Base-by-base conservation (phyloP, 352 stramenopile species). In the Globisporangium viniferum region DNA sequence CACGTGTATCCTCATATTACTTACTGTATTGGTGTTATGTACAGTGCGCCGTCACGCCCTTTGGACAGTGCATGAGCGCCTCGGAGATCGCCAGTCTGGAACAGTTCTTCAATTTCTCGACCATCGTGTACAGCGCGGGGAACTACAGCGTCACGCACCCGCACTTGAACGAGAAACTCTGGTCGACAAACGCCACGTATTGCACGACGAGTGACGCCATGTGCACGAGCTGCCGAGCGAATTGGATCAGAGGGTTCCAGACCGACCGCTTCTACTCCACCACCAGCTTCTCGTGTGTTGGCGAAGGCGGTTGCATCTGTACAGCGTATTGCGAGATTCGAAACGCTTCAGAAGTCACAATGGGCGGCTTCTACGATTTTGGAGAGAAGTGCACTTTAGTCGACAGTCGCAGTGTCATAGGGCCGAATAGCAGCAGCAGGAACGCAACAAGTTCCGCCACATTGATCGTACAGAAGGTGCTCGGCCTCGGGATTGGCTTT, bases 281-380 rank as follows among this genome's bases (percentile, higher is more conserved):
- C 14, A 9, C 56, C n/a, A 70, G 48, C 41, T 75, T 70, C 2
- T 78, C 71, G 41, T 84, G 79, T 56, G 61, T 77, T 10, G 79
- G 79, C 3, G 46, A 60, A 1, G 69, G 36, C 1, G 77, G 75
- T 41, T 87, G 79, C 70, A 73, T 87, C 29, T 87, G 79, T 31
- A 64, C 83, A 5, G 68, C 73, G 0, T 64, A 67, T 22, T 88
- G 80, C 46, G 70, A 75, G 22, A 44, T 75, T 20, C 54, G 55
- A 0, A 8, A 59, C 70, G 48, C 79, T 64, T 24, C 18, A 2
- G 18, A 53, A 5, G 1, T 53, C 46, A 20, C 46, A 9, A n/a
- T 24, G 46, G 18, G 46, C 5, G 2, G 20, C 18, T n/a, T 24
- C 46, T 53, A 24, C 46, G 20, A 53, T 53, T n/a, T 24, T 53